A percentile compares a stretch with the other conserved stretches of the same genome.
These are phyloP conservation scores for Yamadazyma spencermartinsiae DNA, from an alignment of 1,139 yeast genomes.

Conservation along the genomic window DNA sequence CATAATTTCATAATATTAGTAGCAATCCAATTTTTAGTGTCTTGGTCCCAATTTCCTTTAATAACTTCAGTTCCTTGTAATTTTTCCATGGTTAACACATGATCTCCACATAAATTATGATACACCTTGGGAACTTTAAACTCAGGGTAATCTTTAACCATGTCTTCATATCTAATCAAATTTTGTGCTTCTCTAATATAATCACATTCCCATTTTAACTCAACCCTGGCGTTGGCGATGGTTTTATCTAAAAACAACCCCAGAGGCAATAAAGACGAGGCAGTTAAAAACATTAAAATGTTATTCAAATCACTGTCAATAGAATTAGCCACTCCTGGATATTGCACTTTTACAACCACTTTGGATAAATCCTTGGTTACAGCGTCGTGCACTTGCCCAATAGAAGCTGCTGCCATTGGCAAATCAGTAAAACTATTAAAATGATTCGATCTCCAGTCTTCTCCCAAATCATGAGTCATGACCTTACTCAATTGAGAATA, in stretches of 20 bases:
- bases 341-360: slow-evolving; percentile 96
- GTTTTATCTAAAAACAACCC: slow-evolving; percentile 92
- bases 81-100: slow-evolving; percentile 86
- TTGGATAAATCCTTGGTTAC: slow-evolving; percentile 61
- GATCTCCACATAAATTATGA: slow-evolving; percentile 75
- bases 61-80: slow-evolving; percentile 84
- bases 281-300: slow-evolving; percentile 75
- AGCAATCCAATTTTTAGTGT: slow-evolving; percentile 77
- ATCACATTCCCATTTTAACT: slow-evolving; percentile 97
- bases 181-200: slow-evolving; percentile 87
- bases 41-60: slow-evolving; percentile 75
- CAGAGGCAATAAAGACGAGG: slow-evolving; percentile 83
- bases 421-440: slow-evolving; percentile 79
- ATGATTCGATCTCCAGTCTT: slow-evolving; percentile 67
- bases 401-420: slow-evolving; percentile 97
- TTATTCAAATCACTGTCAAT: slow-evolving; percentile 94
- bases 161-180: slow-evolving; percentile 64
- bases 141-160: slow-evolving; percentile 63
- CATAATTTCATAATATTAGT: slow-evolving; percentile 85
- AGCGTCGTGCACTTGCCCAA: slow-evolving; percentile 94
- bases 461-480: slow-evolving; percentile 72
- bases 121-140: slow-evolving; percentile 82
- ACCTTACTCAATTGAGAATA: slow-evolving; percentile 82
- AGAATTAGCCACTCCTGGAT: slow-evolving; percentile 95
- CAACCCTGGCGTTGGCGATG: slow-evolving; percentile 88